Conservation (phyloP, 805 yeast species). For the Tetrapisispora pingtungensis region DNA sequence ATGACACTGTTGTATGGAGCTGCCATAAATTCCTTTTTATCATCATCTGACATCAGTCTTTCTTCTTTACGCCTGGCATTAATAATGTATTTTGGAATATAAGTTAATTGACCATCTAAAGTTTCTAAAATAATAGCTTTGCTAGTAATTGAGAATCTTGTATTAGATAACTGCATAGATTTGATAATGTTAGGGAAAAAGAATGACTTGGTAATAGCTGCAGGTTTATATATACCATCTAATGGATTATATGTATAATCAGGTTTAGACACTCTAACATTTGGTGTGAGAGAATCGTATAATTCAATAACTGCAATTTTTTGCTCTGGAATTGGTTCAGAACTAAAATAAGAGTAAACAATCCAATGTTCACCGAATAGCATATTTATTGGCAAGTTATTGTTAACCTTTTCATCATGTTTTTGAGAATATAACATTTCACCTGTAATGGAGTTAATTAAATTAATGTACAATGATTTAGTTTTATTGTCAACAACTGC, state of each 20-base stretch:
- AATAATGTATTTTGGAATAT: conserved; percentile 59
- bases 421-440: conserved; percentile 38
- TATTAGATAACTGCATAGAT: conserved; percentile 42
- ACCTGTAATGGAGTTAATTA: conserved; percentile 68
- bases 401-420: conserved; percentile 35
- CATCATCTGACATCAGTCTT: conserved; percentile 40
- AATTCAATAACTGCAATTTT: conserved; percentile 67
- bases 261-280: conserved; percentile 31
- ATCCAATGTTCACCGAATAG: conserved; percentile 79
- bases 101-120: conserved; percentile 49
- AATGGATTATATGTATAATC: conserved; percentile 9
- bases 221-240: conserved; percentile 33
- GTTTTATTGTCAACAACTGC: conserved; percentile 32
- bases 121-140: conserved; percentile 55
- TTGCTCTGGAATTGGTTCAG: conserved; percentile 39
- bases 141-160: conserved; percentile 57
- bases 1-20: conserved; percentile 59
- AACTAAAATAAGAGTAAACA: conserved; percentile 52
- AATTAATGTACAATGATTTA: conserved; percentile 34
- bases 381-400: conserved; percentile 38
- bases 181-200: conserved; percentile 50
- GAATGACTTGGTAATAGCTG: conserved; percentile 46
- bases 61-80: conserved; percentile 62
- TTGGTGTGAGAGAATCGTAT: conserved; percentile 54
- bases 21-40: conserved; percentile 48